These are phyloP conservation scores for Glutinoglossum americanum DNA, from an alignment of 495 filamentous ascomycete species.

Conservation along the genomic window DNA sequence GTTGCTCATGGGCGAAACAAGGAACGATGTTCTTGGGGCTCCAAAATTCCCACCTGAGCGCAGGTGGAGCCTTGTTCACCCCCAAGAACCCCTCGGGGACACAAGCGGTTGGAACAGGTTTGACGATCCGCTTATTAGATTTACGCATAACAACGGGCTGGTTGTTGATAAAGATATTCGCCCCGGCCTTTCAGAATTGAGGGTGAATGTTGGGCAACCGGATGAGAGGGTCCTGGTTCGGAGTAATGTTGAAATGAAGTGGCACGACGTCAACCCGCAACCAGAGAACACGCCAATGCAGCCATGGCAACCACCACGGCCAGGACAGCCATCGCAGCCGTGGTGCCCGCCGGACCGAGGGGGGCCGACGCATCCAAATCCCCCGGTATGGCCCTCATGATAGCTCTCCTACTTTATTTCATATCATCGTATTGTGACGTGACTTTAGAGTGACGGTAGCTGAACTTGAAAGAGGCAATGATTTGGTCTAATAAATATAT, in stretches of 20 bases:
- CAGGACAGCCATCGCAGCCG: too few relatives aligned
- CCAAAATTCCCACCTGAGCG: constrained; percentile 20
- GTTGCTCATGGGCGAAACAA: constrained; percentile 22
- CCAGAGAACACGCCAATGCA: too few relatives aligned
- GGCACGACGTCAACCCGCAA: too few relatives aligned
- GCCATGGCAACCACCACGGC: too few relatives aligned
- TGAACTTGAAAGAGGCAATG: too few relatives aligned
- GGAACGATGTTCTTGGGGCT: constrained; percentile 23
- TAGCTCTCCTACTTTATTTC: too few relatives aligned
- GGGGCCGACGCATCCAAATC: too few relatives aligned
- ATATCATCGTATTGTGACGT: too few relatives aligned
- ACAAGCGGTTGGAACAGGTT: not conserved
- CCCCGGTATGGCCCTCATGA: too few relatives aligned
- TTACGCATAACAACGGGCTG: constrained; percentile 4
- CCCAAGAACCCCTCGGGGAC: not conserved
- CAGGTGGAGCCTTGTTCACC: constrained; percentile 7
- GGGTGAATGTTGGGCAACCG: not conserved
- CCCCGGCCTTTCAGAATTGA: not conserved
- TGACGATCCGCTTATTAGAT: constrained; percentile 6
- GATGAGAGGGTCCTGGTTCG: not conserved
- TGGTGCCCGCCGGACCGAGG: too few relatives aligned
- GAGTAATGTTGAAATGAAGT: not conserved
- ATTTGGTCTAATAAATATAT: too few relatives aligned
- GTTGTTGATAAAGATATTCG: constrained; percentile 5
- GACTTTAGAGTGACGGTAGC: too few relatives aligned